A percentile compares a stretch with the other conserved stretches of the same genome.
Conservation (phyloP, 192 early-diverging fungal species). For the Linnemannia hyalina region DNA sequence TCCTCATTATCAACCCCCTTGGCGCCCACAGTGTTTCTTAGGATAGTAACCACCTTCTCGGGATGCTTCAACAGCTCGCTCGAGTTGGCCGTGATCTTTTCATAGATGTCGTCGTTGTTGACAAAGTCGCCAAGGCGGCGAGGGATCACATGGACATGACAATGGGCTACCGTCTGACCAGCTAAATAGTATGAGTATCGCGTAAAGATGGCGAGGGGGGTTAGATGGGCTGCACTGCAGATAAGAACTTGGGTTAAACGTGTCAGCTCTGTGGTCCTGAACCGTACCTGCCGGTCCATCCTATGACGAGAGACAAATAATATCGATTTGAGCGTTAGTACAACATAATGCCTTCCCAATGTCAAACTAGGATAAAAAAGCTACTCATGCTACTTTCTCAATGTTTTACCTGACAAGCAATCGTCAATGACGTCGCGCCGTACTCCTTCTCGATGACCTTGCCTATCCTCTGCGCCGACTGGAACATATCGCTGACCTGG, state of each 20-base stretch:
- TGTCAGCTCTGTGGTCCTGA: neutral
- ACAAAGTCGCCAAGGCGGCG: constrained; percentile 82
- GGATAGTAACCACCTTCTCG: constrained; percentile 19
- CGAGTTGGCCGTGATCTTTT: constrained; percentile 74
- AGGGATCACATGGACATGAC: constrained; percentile 94
- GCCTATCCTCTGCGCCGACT: constrained; percentile 83
- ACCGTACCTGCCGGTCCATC: constrained; percentile 78
- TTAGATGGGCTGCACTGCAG: neutral
- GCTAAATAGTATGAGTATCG: constrained; percentile 10
- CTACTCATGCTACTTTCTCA: too few relatives aligned
- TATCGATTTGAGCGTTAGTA: neutral
- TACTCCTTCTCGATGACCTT: constrained; percentile 81
- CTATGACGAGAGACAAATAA: constrained; percentile 31
- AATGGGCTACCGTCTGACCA: constrained; percentile 85
- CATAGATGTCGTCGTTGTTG: constrained; percentile 92
- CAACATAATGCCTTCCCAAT: neutral
- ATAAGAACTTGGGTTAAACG: neutral
- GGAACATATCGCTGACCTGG: constrained; percentile 79
- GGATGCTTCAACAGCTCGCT: constrained; percentile 22
- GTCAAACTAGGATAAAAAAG: neutral
- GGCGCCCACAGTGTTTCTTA: neutral
- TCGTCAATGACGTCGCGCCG: constrained; percentile 77
- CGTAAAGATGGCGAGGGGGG: neutral
- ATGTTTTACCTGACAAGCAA: constrained; percentile 77
- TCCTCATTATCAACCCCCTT: constrained; percentile 77